Evolutionary conservation across 83 land plant species (phyloP), one percentile per base, ranked within the genome.

Genomic region (Isoetes engelmannii): DNA sequence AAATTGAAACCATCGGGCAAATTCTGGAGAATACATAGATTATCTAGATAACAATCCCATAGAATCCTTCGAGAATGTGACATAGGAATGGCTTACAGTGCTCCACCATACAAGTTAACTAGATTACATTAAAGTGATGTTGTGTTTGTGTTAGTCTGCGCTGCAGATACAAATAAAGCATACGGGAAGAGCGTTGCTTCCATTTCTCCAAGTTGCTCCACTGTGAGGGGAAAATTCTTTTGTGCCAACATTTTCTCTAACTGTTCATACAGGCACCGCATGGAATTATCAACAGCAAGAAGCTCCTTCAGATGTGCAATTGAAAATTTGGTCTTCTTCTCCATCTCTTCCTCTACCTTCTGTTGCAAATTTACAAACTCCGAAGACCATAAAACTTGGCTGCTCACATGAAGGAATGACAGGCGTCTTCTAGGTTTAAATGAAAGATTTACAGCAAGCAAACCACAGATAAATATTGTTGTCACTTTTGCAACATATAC

Each of bases 401-500:
- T 58, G 4, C 49, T 44, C 8, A 56, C 18, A 45, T 59, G 68
- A 5, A 69, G 68, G 17, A 13, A 37, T 7, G 67, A 17, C 20
- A 69, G 45, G 2, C 18, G 67, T 12, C 72, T 57, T 46, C 46
- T 57, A 6, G 72, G 72, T 42, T 69, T 69, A 20, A 57, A 69
- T 9, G 81, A 65, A 47, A 87, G 79, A n/a, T 75, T 79, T 5
- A 86, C 74, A 45, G 67, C 76, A 60, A 81, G 82, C 7, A 83
- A 61, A 28, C 86, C 63, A 66, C 88, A 85, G 4, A 87, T 15
- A 61, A 85, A 83, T 20, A 85, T 57, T 2, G 88, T 85, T 19
- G 17, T 61, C 43, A 79, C 86, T 71, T 74, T 85, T 42, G 84
- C 80, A 7, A 82, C 91, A 53, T 82, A 72, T 79, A 85, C 65